Evolutionary conservation across 148 eudicot genomes (phyloP).

Genomic region (Chenopodium quinoa): DNA sequence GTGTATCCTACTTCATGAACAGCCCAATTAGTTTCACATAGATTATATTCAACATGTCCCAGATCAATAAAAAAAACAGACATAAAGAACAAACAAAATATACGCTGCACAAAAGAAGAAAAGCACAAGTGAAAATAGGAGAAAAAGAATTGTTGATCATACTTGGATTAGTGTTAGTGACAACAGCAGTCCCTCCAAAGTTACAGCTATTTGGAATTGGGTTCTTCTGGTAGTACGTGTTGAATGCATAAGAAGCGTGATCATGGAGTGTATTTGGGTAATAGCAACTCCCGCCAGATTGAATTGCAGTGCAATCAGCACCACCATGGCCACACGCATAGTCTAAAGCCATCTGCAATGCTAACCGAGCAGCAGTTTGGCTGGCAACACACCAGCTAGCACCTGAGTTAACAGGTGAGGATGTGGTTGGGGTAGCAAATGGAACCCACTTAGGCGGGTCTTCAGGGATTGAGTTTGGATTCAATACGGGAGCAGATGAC

Average conservation of each 20-base stretch:
- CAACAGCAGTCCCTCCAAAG: conserved; percentile 62
- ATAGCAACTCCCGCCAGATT: conserved; percentile 50
- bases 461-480: conserved; percentile 57
- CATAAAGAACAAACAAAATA: background rate
- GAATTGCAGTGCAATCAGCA: conserved; percentile 59
- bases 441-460: conserved; percentile 33
- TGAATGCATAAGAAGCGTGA: conserved; percentile 74
- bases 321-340: conserved; percentile 73
- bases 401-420: conserved; percentile 36
- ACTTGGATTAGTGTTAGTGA: conserved; percentile 95
- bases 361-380: conserved; percentile 41
- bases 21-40: background rate
- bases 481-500: conserved; percentile 38
- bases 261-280: conserved; percentile 43
- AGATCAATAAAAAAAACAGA: background rate
- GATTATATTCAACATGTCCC: background rate
- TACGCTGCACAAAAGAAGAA: background rate
- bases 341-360: conserved; percentile 59
- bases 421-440: conserved; percentile 27
- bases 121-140: background rate
- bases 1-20: background rate
- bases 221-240: conserved; percentile 66
- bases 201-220: conserved; percentile 74
- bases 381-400: conserved; percentile 70
- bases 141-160: conserved; percentile 27